phyloP scores from a whole-genome alignment of 2,329 filamentous ascomycete genomes.

The Fusarium staphyleae region DNA sequence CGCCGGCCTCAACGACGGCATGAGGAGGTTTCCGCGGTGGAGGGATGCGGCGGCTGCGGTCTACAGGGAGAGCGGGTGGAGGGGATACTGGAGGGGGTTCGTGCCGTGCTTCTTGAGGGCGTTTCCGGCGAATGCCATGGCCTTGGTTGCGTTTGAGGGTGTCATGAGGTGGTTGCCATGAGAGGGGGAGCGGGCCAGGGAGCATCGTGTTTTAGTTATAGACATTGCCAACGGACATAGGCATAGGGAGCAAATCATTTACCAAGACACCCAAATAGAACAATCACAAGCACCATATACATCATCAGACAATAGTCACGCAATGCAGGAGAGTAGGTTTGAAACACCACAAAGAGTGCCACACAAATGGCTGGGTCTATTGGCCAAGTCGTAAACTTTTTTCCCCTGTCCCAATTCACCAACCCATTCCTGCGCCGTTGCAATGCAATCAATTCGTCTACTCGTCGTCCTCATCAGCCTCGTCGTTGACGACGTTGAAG shows the following conservation, averaged over 20 bases:
- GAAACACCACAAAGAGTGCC: conserved; percentile 42
- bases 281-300: background rate
- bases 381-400: conserved; percentile 42
- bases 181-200: background rate
- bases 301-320: background rate
- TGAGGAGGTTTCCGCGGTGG: conserved; percentile 76
- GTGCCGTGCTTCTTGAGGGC: conserved; percentile 91
- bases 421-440: conserved; percentile 43
- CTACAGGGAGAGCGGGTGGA: conserved; percentile 76
- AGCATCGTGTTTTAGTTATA: background rate
- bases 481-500: conserved; percentile 99
- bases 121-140: conserved; percentile 95
- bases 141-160: conserved; percentile 90
- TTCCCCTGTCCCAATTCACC: conserved; percentile 42
- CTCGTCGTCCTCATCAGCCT: conserved; percentile 97
- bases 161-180: conserved; percentile 75
- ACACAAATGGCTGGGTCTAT: conserved; percentile 44
- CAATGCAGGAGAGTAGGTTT: background rate
- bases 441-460: conserved; percentile 62
- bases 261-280: background rate
- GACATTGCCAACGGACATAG: background rate
- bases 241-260: no score
- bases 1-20: conserved; percentile 70
- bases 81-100: conserved; percentile 92
- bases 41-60: conserved; percentile 79